These are phyloP conservation scores for Oropetium thomaeum DNA, from an alignment of 176 grass and related monocot genomes.

Conservation along the genomic window DNA sequence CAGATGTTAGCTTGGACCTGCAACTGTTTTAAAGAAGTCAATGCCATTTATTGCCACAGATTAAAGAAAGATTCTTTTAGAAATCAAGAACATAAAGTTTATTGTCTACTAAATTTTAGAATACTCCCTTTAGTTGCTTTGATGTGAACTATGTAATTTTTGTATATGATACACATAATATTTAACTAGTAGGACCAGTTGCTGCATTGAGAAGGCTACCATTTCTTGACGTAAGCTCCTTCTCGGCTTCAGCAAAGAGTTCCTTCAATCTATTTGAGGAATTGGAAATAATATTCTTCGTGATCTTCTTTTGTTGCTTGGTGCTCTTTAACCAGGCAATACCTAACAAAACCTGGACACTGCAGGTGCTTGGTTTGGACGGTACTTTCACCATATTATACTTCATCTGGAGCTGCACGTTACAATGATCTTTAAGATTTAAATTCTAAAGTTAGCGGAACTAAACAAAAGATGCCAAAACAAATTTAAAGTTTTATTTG, in stretches of 20 bases:
- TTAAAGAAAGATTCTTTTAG: neutral
- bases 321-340: slow-evolving; percentile 85
- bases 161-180: neutral
- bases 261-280: slow-evolving; percentile 57
- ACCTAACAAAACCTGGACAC: slow-evolving; percentile 58
- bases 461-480: neutral
- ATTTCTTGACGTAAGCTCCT: slow-evolving; percentile 54
- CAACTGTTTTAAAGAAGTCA: slow-evolving; percentile 21
- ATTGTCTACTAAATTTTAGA: neutral
- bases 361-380: slow-evolving; percentile 57
- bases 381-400: slow-evolving; percentile 56
- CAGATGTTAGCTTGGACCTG: slow-evolving; percentile 42
- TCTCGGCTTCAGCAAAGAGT: slow-evolving; percentile 60
- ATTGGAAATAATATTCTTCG: slow-evolving; percentile 71
- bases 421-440: neutral
- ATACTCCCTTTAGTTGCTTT: neutral
- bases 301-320: slow-evolving; percentile 82
- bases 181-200: slow-evolving; percentile 1
- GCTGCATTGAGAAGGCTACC: slow-evolving; percentile 21
- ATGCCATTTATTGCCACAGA: neutral
- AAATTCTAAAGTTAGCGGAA: neutral
- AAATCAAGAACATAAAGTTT: neutral
- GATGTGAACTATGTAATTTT: slow-evolving; percentile 13
- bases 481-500: neutral
- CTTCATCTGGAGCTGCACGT: slow-evolving; percentile 77